Percentiles rank a stretch among this genome's conserved stretches.
These are phyloP conservation scores for Chaetomium strumarium DNA, from an alignment of 2,329 filamentous ascomycete species.

Conservation along the genomic window DNA sequence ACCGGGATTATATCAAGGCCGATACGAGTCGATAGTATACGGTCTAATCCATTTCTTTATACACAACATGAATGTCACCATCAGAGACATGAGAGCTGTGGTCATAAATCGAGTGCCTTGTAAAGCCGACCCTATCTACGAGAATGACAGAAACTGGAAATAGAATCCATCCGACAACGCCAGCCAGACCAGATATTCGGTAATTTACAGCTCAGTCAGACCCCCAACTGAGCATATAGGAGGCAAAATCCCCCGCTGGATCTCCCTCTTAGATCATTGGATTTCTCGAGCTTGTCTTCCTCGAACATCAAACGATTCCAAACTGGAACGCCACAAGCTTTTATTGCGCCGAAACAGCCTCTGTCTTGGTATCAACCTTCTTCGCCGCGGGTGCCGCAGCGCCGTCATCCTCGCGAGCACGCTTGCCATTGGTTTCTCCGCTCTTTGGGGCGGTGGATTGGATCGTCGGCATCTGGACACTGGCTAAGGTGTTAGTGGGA, in stretches of 20 bases:
- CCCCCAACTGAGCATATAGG: neutral
- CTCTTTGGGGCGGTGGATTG: slow-evolving; percentile 34
- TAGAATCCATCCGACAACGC: slow-evolving; percentile 11
- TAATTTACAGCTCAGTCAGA: slow-evolving; percentile 11
- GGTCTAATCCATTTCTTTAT: too few relatives aligned
- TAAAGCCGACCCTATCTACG: too few relatives aligned
- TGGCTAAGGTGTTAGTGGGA: slow-evolving; percentile 13
- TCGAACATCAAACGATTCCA: neutral
- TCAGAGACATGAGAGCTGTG: too few relatives aligned
- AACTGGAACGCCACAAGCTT: neutral
- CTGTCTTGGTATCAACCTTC: slow-evolving; percentile 53
- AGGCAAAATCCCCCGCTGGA: neutral
- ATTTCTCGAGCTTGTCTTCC: neutral
- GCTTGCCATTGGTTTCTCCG: slow-evolving; percentile 44
- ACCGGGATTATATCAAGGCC: too few relatives aligned
- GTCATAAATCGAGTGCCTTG: too few relatives aligned
- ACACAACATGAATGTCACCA: too few relatives aligned
- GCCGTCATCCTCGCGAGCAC: slow-evolving; percentile 47
- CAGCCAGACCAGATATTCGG: slow-evolving; percentile 1
- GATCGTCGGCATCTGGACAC: slow-evolving; percentile 38
- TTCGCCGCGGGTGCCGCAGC: slow-evolving; percentile 47
- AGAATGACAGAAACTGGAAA: neutral
- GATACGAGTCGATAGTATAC: too few relatives aligned
- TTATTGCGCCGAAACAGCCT: slow-evolving; percentile 25
- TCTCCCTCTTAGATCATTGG: too few relatives aligned